Base-by-base conservation (phyloP, 768 basidiomycete species). In the Glaciozyma martinii region DNA sequence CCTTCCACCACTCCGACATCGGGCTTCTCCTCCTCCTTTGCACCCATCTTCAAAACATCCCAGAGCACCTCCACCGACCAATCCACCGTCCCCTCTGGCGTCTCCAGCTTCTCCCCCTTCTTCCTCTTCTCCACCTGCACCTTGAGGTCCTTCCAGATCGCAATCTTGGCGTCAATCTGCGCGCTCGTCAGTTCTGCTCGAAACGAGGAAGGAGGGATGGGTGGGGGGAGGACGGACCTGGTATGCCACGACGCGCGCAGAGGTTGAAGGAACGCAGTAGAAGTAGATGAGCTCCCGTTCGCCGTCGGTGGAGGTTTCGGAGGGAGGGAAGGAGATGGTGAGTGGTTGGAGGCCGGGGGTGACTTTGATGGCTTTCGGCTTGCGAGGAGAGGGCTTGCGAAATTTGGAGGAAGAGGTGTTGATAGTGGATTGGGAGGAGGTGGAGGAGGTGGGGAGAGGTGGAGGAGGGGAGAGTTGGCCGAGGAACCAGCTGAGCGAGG, bases 61-160 rank as follows among this genome's bases (percentile, higher is more conserved):
- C 40, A 50, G 8, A 67, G 59, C 46, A 19, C 12, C 18, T 63
- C 59, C 5, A 8, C 30, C 1, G 54, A 4, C 29, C 61, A 59
- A 0, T 61, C 60, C 59, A 63, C 42, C 16, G 55, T 32, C 0
- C 46, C 52, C 2, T 29, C n/a, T 0, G 60, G 63, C 1, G 56
- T 25, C 1, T 65, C 58, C 54, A 62, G 63, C 16, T 15, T 8
- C 0, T 7, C 16, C 15, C 49, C 23, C 12, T 42, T 19, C 0
- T 61, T 50, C 54, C 62, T 54, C 61, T 65, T 65, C 46, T 65
- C 67, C 53, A 56, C 42, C 3, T 65, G 58, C 61, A 59, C 40
- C 13, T 7, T 2, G 10, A 9, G 8, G 6, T 3, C 50, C 50
- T 52, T 52, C 50, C 50, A 52, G 27, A 52, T 52, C 27, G n/a